Evolutionary conservation across 1,139 yeast genomes (phyloP), one percentile per base, ranked within the genome.

Genomic region (Pichia sp.): DNA sequence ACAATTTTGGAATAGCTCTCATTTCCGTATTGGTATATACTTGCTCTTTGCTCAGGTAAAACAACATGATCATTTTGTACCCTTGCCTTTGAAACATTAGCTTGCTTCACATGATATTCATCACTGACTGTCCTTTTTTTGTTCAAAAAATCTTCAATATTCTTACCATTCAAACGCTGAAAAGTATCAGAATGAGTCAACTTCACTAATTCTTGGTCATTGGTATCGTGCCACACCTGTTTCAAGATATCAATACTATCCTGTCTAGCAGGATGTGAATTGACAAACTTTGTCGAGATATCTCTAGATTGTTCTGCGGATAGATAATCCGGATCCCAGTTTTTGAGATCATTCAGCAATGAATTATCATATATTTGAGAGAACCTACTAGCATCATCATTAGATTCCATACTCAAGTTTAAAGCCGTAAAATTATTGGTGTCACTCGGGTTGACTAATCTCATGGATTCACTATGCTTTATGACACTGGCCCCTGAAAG

Each of bases 151-250:
- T 60, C 56, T 50, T 67, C 67, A 52, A 65, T 62, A 49, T 63
- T 69, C 56, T 59, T 69, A 34, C 57, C 41, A 44, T 50, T 60
- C 57, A 56, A 31, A 49, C 57, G 47, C 46, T 55, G 38, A 45
- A 54, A 54, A 4, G 59, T 54, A 41, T 57, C 56, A 2, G 60
- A 56, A 45, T 56, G 58, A 6, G 54, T 57, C 5, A 51, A 36
- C 29, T 30, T 42, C 11, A 38, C 45, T 26, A 57, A 45, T 16
- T 52, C 49, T 11, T 54, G 56, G 50, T 56, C 55, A 31, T 70
- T 23, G 8, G 29, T 41, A 23, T 45, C 31, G 29, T 55, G 45
- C 69, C 76, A 76, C 15, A 67, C 64, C 57, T 71, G 72, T 64
- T 73, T 65, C 15, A 59, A 38, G 38, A 57, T 41, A 5, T 53